Evolutionary conservation across 2,329 filamentous ascomycete genomes (phyloP).

Genomic region (Hyphodiscus sp.): DNA sequence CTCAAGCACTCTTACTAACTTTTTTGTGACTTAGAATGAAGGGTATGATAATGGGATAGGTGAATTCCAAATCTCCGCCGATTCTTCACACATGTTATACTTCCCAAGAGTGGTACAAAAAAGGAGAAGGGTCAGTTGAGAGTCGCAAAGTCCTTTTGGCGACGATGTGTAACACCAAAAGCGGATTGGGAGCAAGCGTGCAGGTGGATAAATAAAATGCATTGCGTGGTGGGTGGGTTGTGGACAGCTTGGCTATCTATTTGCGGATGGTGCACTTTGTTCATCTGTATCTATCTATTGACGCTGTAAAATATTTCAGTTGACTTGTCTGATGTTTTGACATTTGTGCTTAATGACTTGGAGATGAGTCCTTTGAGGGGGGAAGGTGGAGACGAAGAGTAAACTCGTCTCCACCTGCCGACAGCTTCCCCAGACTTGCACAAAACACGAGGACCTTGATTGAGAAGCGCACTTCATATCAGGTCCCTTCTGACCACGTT

Average conservation of each 20-base stretch:
- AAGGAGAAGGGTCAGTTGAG: not conserved
- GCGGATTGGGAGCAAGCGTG: not conserved
- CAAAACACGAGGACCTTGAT: too few relatives aligned
- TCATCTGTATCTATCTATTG: conserved; percentile 11
- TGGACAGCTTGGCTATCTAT: conserved; percentile 11
- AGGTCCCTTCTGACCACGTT: too few relatives aligned
- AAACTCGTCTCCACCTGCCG: too few relatives aligned
- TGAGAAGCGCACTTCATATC: too few relatives aligned
- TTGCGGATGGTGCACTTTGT: conserved; percentile 6
- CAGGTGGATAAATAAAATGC: conserved; percentile 11
- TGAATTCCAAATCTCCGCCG: conserved; percentile 8
- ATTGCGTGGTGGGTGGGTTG: conserved; percentile 13
- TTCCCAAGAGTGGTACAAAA: conserved; percentile 11
- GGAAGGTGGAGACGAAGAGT: too few relatives aligned
- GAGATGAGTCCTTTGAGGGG: too few relatives aligned
- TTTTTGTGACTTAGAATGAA: conserved; percentile 42
- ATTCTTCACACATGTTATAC: not conserved
- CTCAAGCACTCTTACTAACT: too few relatives aligned
- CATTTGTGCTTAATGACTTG: too few relatives aligned
- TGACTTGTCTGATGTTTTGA: too few relatives aligned
- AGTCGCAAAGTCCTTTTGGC: conserved; percentile 1
- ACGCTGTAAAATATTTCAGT: not conserved
- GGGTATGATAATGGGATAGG: conserved; percentile 65
- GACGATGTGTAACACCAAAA: conserved; percentile 11
- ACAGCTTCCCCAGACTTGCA: too few relatives aligned